A percentile compares a stretch with the other conserved stretches of the same genome.
phyloP scores from a whole-genome alignment of 768 basidiomycete genomes.

The Termitomyces sp. region DNA sequence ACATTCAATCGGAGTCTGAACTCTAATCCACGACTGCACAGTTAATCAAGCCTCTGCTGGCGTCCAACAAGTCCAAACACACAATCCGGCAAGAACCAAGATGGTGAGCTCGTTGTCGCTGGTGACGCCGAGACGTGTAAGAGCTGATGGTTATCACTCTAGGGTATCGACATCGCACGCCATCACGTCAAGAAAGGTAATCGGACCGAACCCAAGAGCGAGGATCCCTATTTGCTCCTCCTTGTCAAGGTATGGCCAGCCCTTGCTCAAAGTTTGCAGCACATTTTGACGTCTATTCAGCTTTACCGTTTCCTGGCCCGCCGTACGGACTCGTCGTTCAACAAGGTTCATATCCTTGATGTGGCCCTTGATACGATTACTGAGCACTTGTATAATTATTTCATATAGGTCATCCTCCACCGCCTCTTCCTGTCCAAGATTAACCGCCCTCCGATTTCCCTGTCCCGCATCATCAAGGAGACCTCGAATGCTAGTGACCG shows the following conservation, averaged over 20 bases:
- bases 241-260: conserved; percentile 80
- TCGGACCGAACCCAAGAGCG: conserved; percentile 93
- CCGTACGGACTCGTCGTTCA: conserved; percentile 92
- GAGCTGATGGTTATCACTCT: conserved; percentile 10
- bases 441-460: conserved; percentile 95
- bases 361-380: neutral
- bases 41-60: conserved; percentile 54
- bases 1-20: conserved; percentile 37
- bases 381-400: conserved; percentile 1
- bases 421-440: conserved; percentile 95
- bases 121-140: conserved; percentile 15
- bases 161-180: conserved; percentile 94
- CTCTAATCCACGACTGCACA: conserved; percentile 48
- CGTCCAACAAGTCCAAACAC: conserved; percentile 42
- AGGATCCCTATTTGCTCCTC: conserved; percentile 98
- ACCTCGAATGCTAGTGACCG: conserved; percentile 60
- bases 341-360: conserved; percentile 58
- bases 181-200: conserved; percentile 99
- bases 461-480: conserved; percentile 88
- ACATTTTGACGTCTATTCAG: conserved; percentile 34
- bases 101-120: conserved; percentile 68
- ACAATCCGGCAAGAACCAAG: conserved; percentile 58
- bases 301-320: conserved; percentile 98
- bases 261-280: neutral
- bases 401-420: conserved; percentile 78